Evolutionary conservation across 768 basidiomycete species (phyloP), one percentile per base, ranked within the genome.

Genomic region (Psilocybe azurescens): DNA sequence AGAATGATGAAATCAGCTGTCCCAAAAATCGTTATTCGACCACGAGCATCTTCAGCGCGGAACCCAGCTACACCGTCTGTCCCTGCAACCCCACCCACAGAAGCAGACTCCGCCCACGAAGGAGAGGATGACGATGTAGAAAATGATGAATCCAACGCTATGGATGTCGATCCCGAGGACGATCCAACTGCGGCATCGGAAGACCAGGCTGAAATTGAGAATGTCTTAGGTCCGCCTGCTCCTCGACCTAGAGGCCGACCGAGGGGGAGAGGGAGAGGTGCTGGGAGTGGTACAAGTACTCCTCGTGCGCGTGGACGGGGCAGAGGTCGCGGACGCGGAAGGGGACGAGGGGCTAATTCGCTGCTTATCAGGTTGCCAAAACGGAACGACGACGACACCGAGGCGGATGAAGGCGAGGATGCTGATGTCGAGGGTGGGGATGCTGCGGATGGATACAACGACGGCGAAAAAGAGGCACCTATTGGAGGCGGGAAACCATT

Each of bases 401-500:
- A 65, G 3, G 63, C 54, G 7, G 68, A 69, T 16, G 53, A 47
- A 28, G 71, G 65, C 7, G 67, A 66, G n/a, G 70, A 71, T 20
- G 69, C 59, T 18, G 72, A 70, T 30, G 67, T 58, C 6, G 71
- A 67, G 13, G 69, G 59, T 10, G 70, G 59, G 8, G 69, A 67
- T 5, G 81, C 75, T 1, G 77, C 56, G 16, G 82, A 85, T 56
- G 75, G 72, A 24, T 79, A 74, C 38, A 75, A 75, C 14, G 75
- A 74, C 32, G 76, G 78, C 47, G 77, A 75, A n/a, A 79, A 77
- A 32, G 83, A 79, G 53, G 82, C 72, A 4, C 79, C 80, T 1
- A 62, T 81, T 10, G 81, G 79, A 28, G 80, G 84, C 2, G 89
- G 89, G 0, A 91, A 90, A 65, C 87, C 89, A 1, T 92, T 89